These are phyloP conservation scores for Amylocarpus encephaloides DNA, from an alignment of 2,329 filamentous ascomycete species.

Conservation along the genomic window DNA sequence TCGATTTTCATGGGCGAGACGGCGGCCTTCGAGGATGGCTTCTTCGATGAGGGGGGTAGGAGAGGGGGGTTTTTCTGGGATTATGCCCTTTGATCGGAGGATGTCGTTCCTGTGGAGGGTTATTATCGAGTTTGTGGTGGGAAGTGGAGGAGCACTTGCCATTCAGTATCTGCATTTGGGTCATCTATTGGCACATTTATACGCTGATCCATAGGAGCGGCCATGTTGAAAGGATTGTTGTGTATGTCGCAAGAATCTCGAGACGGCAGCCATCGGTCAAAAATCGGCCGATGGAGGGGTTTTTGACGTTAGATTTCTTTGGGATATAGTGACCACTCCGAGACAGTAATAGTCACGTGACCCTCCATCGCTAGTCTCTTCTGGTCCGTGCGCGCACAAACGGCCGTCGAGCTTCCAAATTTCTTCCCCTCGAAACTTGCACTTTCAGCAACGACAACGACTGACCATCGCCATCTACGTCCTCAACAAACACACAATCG, in stretches of 20 bases:
- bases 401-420: background rate
- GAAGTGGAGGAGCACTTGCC: conserved; percentile 44
- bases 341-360: conserved; percentile 14
- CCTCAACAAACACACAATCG: conserved; percentile 24
- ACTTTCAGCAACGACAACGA: conserved; percentile 30
- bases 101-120: conserved; percentile 83
- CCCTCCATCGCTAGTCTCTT: conserved; percentile 6
- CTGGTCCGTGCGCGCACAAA: background rate
- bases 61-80: conserved; percentile 95
- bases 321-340: too few species aligned
- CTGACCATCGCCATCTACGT: conserved; percentile 33
- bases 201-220: conserved; percentile 55
- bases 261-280: too few species aligned
- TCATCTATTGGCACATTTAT: conserved; percentile 84
- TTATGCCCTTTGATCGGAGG: conserved; percentile 89
- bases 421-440: conserved; percentile 11
- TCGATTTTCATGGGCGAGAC: conserved; percentile 83
- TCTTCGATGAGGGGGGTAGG: conserved; percentile 96
- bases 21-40: conserved; percentile 75
- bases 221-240: conserved; percentile 39
- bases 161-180: conserved; percentile 97
- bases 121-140: background rate
- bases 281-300: background rate
- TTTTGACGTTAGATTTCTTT: background rate
- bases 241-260: background rate